These are phyloP conservation scores for Lepidium aucheri DNA, from an alignment of 345 rosid species.

Conservation along the genomic window DNA sequence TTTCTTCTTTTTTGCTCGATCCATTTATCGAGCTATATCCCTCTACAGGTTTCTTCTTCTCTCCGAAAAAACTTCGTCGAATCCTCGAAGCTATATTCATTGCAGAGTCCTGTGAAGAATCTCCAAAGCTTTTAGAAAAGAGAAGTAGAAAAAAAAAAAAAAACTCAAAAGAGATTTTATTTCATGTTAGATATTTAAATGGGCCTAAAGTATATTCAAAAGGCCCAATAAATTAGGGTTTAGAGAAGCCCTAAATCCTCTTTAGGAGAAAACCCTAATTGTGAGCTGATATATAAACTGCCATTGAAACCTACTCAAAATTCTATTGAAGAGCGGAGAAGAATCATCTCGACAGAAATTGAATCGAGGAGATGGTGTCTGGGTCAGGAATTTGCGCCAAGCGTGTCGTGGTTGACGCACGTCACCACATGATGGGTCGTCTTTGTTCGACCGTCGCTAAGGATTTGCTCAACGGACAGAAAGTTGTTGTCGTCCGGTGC, in stretches of 20 bases:
- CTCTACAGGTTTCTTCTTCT: neutral
- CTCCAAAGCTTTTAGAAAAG: neutral
- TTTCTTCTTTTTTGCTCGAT: neutral
- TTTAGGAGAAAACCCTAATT: slow-evolving; percentile 3
- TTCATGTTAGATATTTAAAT: neutral
- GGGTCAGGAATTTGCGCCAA: slow-evolving; percentile 71
- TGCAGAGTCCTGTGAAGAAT: neutral
- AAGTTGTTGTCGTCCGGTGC: slow-evolving; percentile 67
- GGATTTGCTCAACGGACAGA: slow-evolving; percentile 82
- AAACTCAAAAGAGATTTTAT: neutral
- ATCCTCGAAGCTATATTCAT: slow-evolving; percentile 60
- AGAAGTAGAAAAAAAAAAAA: neutral
- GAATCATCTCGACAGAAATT: neutral
- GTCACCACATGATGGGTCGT: slow-evolving; percentile 81
- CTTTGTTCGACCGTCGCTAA: slow-evolving; percentile 62
- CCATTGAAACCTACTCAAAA: neutral
- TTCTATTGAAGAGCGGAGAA: neutral
- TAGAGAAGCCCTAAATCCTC: neutral
- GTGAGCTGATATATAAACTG: neutral
- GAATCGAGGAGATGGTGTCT: slow-evolving; percentile 48
- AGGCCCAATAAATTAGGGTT: neutral
- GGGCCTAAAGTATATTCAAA: neutral
- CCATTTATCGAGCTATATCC: neutral
- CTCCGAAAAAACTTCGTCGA: slow-evolving; percentile 40
- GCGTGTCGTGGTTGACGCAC: slow-evolving; percentile 70